Evolutionary conservation across 163 green algal genomes (phyloP).

Genomic region (Scenedesmus sp.): DNA sequence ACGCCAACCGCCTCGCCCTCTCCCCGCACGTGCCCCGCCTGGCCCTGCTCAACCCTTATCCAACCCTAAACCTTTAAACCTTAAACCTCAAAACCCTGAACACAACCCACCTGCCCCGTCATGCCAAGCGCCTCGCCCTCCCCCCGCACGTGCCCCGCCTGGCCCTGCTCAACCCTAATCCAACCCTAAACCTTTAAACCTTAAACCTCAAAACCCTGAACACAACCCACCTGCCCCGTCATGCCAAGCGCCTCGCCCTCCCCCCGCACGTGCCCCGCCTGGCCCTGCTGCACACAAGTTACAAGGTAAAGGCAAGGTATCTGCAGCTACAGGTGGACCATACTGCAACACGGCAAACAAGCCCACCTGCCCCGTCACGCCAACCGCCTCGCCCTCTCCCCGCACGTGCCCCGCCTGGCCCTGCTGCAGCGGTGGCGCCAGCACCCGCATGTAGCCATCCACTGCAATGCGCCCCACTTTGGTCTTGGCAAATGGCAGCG

Average conservation of each 20-base stretch:
- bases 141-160: conserved; percentile 34
- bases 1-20: conserved; percentile 34
- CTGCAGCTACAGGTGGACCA: too few species aligned
- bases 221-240: not conserved
- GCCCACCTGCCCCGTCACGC: conserved; percentile 20
- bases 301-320: too few species aligned
- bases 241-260: conserved; percentile 33
- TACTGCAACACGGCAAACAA: not conserved
- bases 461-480: conserved; percentile 78
- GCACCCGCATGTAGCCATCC: conserved; percentile 76
- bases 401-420: conserved; percentile 35
- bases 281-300: not conserved
- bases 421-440: conserved; percentile 57
- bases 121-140: conserved; percentile 32
- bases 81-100: too few species aligned
- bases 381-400: conserved; percentile 29
- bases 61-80: too few species aligned
- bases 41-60: too few species aligned
- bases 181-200: too few species aligned
- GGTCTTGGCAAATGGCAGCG: conserved; percentile 88
- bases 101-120: too few species aligned
- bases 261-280: conserved; percentile 36
- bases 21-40: conserved; percentile 35
- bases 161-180: not conserved
- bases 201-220: not conserved